Evolutionary conservation across 2,329 filamentous ascomycete genomes (phyloP).

Genomic region (Trichoderma citrinoviride): DNA sequence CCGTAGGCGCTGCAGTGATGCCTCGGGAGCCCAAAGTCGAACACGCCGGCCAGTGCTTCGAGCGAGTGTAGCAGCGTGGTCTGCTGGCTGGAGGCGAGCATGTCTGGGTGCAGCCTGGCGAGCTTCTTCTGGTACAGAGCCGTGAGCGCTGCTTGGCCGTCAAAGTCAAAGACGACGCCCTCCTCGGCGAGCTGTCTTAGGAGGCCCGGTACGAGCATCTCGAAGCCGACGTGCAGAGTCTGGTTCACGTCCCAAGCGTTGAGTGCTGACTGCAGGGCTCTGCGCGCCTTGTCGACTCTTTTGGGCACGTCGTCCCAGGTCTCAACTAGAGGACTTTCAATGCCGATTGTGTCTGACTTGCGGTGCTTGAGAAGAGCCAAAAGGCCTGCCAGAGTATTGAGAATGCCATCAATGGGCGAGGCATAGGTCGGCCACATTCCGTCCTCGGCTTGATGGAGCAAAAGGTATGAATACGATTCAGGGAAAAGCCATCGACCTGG

Average conservation of each 20-base stretch:
- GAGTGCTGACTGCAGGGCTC: conserved; percentile 2
- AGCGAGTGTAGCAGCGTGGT: conserved; percentile 23
- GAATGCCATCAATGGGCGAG: conserved; percentile 23
- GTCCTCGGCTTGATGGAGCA: conserved; percentile 14
- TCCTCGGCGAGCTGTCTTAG: conserved; percentile 16
- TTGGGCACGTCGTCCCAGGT: background rate
- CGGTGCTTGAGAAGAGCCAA: conserved; percentile 20
- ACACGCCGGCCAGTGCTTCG: conserved; percentile 24
- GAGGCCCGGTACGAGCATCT: conserved; percentile 24
- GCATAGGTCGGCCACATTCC: conserved; percentile 17
- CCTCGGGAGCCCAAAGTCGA: conserved; percentile 24
- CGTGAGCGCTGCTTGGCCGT: background rate
- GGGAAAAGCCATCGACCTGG: conserved; percentile 23
- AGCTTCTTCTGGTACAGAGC: conserved; percentile 12
- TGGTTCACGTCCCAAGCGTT: conserved; percentile 18
- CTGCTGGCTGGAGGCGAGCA: background rate
- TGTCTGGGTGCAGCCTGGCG: background rate
- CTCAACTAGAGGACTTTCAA: background rate
- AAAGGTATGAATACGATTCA: conserved; percentile 22
- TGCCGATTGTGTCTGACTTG: conserved; percentile 6
- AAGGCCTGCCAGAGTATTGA: conserved; percentile 23
- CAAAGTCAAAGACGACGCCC: conserved; percentile 17
- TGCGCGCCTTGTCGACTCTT: conserved; percentile 8
- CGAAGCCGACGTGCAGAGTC: conserved; percentile 25
- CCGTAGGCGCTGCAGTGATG: conserved; percentile 21